A percentile compares a stretch with the other conserved stretches of the same genome.
Conservation (phyloP, 441 rosid genomes). For the Pelargonium australe region DNA sequence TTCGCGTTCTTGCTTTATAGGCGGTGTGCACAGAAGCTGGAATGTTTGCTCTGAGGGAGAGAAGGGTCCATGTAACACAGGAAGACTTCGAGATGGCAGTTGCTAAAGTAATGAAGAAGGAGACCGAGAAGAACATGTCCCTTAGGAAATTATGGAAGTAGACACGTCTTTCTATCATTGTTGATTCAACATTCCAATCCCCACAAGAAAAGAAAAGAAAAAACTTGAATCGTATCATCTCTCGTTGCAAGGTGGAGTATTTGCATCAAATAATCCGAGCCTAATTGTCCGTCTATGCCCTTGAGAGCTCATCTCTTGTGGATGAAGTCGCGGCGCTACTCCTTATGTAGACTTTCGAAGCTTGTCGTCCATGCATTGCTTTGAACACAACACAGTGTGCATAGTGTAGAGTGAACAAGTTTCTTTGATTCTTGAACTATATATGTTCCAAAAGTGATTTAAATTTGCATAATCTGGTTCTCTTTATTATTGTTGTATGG, state of each 20-base stretch:
- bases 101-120: constrained; percentile 96
- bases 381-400: no score
- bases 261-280: no score
- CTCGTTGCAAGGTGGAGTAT: background rate
- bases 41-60: constrained; percentile 78
- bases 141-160: constrained; percentile 81
- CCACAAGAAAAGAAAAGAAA: background rate
- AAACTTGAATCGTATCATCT: background rate
- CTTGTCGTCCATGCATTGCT: no score
- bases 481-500: background rate
- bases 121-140: constrained; percentile 90
- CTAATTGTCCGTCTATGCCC: no score
- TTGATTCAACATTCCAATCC: background rate
- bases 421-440: background rate
- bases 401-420: background rate
- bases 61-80: constrained; percentile 77
- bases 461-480: background rate
- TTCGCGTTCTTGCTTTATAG: constrained; percentile 26
- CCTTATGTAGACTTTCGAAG: no score
- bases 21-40: constrained; percentile 90
- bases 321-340: no score
- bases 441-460: background rate
- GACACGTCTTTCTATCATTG: background rate
- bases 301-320: no score
- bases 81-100: constrained; percentile 88